Evolutionary conservation across 179 eudicot genomes (phyloP).

Genomic region (Silene noctiflora): DNA sequence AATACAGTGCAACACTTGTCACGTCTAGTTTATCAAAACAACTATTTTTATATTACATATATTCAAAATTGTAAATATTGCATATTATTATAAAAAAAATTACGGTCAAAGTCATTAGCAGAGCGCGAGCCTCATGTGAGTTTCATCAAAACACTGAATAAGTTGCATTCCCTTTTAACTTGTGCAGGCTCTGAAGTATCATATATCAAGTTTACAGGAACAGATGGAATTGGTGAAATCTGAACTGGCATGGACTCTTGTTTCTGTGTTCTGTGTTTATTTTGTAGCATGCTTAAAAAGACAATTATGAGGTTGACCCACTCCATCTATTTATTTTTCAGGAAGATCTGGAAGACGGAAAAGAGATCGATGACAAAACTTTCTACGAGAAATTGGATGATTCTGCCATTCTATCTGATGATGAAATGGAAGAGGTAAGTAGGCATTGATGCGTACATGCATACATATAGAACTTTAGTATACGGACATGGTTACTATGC

Average conservation of each 20-base stretch:
- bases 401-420: constrained; percentile 40
- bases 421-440: constrained; percentile 45
- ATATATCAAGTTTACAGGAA: constrained; percentile 51
- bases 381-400: constrained; percentile 42
- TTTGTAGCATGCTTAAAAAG: not conserved
- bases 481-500: not conserved
- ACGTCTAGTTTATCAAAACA: too few relatives aligned
- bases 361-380: constrained; percentile 49
- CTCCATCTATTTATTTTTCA: constrained; percentile 23
- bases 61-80: too few relatives aligned
- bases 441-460: constrained; percentile 4
- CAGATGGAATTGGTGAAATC: constrained; percentile 62
- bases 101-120: not conserved
- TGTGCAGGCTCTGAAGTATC: constrained; percentile 79
- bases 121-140: not conserved
- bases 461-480: not conserved
- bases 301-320: not conserved
- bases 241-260: constrained; percentile 53
- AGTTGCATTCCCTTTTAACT: constrained; percentile 7
- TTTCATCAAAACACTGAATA: not conserved
- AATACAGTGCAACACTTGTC: too few relatives aligned
- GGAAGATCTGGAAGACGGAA: constrained; percentile 49
- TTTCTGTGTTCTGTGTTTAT: not conserved
- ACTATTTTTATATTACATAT: too few relatives aligned
- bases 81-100: not conserved